phyloP scores from a whole-genome alignment of 768 basidiomycete species.

The Trametes cubensis region DNA sequence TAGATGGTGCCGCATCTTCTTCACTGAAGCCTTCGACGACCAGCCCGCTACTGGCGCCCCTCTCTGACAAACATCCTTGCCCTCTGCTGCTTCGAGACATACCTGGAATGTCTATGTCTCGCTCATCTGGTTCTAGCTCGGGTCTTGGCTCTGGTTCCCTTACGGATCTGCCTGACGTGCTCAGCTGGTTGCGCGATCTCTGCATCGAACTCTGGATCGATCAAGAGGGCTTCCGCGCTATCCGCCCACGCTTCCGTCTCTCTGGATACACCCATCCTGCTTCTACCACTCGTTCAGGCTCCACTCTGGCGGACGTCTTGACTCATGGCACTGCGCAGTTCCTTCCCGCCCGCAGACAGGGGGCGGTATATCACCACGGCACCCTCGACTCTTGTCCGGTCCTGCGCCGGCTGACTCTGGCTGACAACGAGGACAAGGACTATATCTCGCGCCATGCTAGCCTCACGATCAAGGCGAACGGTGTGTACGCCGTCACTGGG shows the following conservation, averaged over 20 bases:
- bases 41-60: background rate
- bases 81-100: background rate
- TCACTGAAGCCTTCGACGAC: background rate
- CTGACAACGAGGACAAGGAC: slow-evolving; percentile 69
- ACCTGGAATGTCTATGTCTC: background rate
- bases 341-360: slow-evolving; percentile 56
- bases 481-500: slow-evolving; percentile 76
- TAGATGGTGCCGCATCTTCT: background rate
- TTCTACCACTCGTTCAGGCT: slow-evolving; percentile 32
- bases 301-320: slow-evolving; percentile 34
- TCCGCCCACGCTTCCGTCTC: slow-evolving; percentile 60
- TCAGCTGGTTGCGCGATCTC: slow-evolving; percentile 57
- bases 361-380: slow-evolving; percentile 68
- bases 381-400: slow-evolving; percentile 65
- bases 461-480: slow-evolving; percentile 67
- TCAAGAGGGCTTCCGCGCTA: slow-evolving; percentile 79
- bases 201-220: slow-evolving; percentile 72
- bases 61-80: background rate
- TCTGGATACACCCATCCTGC: slow-evolving; percentile 48
- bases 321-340: slow-evolving; percentile 63
- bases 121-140: background rate
- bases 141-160: background rate
- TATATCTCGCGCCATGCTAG: slow-evolving; percentile 77
- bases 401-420: slow-evolving; percentile 69
- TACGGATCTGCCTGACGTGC: slow-evolving; percentile 37